Evolutionary conservation across 169 alveolate genomes (phyloP).

Genomic region (Miamiensis avidus): DNA sequence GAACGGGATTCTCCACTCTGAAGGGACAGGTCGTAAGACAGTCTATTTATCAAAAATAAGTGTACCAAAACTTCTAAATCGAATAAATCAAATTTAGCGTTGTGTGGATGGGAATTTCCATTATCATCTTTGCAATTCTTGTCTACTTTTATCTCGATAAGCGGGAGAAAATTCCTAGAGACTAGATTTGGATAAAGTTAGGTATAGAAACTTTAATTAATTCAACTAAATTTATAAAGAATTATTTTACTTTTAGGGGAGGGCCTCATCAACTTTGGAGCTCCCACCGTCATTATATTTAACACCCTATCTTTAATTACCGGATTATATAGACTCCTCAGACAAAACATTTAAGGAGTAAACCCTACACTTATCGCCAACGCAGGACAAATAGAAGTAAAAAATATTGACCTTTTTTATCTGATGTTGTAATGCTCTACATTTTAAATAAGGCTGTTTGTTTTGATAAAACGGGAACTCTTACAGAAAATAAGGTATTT

Average conservation of each 20-base stretch:
- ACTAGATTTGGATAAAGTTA: too few relatives aligned
- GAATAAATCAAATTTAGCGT: too few relatives aligned
- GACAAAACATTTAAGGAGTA: background rate
- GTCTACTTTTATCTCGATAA: background rate
- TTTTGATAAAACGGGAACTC: background rate
- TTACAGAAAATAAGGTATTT: background rate
- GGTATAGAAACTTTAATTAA: too few relatives aligned
- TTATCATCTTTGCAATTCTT: too few relatives aligned
- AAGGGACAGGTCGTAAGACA: background rate
- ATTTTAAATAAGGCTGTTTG: too few relatives aligned
- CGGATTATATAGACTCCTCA: background rate
- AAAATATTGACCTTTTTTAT: too few relatives aligned
- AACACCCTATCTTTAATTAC: background rate
- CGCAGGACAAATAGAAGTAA: background rate
- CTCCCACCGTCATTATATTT: background rate
- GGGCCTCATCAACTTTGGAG: background rate
- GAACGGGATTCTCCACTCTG: background rate
- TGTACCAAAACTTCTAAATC: too few relatives aligned
- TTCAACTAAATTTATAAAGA: too few relatives aligned
- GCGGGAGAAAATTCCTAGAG: background rate
- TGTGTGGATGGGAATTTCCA: background rate
- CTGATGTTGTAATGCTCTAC: too few relatives aligned
- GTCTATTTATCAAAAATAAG: background rate
- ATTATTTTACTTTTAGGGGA: too few relatives aligned
- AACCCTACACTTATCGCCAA: background rate